Base-by-base conservation (phyloP, 495 filamentous ascomycete species). In the Neohortaea acidophila region DNA sequence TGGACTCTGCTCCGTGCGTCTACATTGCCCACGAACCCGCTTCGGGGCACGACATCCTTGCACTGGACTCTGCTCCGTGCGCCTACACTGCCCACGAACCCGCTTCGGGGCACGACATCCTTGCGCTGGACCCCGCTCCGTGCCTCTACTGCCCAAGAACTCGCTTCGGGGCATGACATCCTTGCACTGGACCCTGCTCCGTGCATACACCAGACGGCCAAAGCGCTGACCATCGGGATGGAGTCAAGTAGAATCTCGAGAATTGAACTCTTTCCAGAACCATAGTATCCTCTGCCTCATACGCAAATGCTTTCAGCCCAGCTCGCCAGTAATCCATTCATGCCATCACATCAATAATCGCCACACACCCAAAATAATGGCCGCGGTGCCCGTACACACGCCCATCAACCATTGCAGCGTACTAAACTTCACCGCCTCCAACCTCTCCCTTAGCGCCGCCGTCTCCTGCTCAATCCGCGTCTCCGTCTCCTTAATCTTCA, bases 401-500 rank as follows among this genome's bases (percentile, higher is more conserved):
- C 89, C 89, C 77, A 96, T 92, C 23, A 99, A 65, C 89, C 89
- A 99, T 63, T 96, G 91, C 55, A 99, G 57, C 31, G 91, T 96
- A 49, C 81, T 80, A 59, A 96, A 96, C 64, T 99, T 96, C 44
- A 99, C 89, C 39, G 81, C 83, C 65, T 96, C 91, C 22, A 99
- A 66, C 59, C 87, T 74, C 62, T 94, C 89, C 44, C 83, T 65
- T 48, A 99, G 56, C 15, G 79, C 81, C 17, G 89, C 89, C 27
- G 89, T 85, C 63, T 96, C 89, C 63, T 94, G 89, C 65, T 99
- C 89, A 59, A 99, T 96, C 56, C 89, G 72, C 32, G 85, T 92
- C 60, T 99, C 89, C 13, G 91, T 96, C 68, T 99, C 89, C 65
- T 93, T 94, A 48, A 99, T 84, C 63, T 93, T 92, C 63, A 99